Base-by-base conservation (phyloP, 306 rosid species). In the Cucurbita argyrosperma region DNA sequence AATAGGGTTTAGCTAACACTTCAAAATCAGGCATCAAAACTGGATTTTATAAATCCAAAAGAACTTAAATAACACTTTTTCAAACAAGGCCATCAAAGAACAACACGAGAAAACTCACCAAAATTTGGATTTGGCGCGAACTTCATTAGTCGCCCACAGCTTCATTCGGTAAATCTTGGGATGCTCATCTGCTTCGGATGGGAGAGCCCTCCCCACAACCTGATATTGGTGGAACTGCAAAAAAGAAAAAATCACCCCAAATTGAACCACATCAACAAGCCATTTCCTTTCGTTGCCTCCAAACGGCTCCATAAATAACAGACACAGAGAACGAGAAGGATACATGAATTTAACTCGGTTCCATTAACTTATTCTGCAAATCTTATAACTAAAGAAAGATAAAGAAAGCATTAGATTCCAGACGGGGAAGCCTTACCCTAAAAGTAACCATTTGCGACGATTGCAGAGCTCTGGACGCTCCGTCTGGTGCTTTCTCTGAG, bases 61-160 rank as follows among this genome's bases (percentile, higher is more conserved):
- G 18, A 8, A 26, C 26, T 7, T 18, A 0, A 0, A 40, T 0
- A 30, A 8, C 69, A 38, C 49, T 63, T 63, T 1, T 10, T 11
- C 37, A 65, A 10, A 14, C 37, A 65, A 18, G 0, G 30, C 23
- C 10, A 19, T 38, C 53, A 11, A 65, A 5, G 19, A 19, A 19
- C 10, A 65, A 10, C n/a, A 65, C 35, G 42, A 76, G 2, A 21
- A 70, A 8, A 65, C 71, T 65, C 85, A 92, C 97, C 97, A 92
- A 74, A 92, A 92, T 80, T 92, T 92, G 35, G 97, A 92, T 83
- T 92, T 92, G 67, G 97, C 97, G 71, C 97, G 96, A 82, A 92
- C 97, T 79, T 89, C 97, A 39, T 92, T 92, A 68, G 97, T 92
- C 10, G 96, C 96, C 97, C 97, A 92, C 13, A 92, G 92, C 82